Evolutionary conservation across 164 flowering plant genomes (phyloP).

Genomic region (Piper longum): DNA sequence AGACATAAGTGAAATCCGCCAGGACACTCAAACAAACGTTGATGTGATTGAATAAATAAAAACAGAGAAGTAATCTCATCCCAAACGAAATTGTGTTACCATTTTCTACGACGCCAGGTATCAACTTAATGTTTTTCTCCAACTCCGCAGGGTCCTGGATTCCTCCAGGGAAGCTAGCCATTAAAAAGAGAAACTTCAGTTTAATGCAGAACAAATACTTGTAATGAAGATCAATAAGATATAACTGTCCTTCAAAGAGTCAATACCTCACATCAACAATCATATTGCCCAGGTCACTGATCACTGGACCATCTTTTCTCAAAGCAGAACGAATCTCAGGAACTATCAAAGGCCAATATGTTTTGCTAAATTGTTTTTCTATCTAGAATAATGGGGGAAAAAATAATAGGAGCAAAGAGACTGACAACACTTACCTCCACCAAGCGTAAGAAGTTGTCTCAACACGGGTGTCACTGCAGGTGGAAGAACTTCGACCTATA

Average conservation of each 20-base stretch:
- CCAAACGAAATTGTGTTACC: conserved; percentile 3
- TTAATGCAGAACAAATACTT: background rate
- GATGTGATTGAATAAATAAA: too few relatives aligned
- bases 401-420: background rate
- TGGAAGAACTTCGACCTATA: conserved; percentile 20
- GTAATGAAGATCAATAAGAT: background rate
- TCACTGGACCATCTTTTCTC: conserved; percentile 25
- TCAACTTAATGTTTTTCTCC: conserved; percentile 17
- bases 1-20: too few relatives aligned
- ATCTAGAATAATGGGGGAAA: background rate
- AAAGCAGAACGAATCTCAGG: conserved; percentile 22
- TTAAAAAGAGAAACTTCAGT: background rate
- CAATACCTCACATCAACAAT: conserved; percentile 18
- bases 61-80: background rate
- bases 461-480: conserved; percentile 15
- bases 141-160: conserved; percentile 15
- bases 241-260: background rate
- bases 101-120: conserved; percentile 19
- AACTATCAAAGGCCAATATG: conserved; percentile 7
- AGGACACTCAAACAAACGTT: too few relatives aligned
- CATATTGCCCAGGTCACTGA: conserved; percentile 19
- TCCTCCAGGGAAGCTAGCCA: conserved; percentile 15
- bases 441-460: conserved; percentile 17
- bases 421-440: conserved; percentile 12
- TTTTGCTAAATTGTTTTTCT: background rate